Evolutionary conservation across 108 stramenopile species (phyloP), one percentile per base, ranked within the genome.

Genomic region (Discostella stelligeroides): DNA sequence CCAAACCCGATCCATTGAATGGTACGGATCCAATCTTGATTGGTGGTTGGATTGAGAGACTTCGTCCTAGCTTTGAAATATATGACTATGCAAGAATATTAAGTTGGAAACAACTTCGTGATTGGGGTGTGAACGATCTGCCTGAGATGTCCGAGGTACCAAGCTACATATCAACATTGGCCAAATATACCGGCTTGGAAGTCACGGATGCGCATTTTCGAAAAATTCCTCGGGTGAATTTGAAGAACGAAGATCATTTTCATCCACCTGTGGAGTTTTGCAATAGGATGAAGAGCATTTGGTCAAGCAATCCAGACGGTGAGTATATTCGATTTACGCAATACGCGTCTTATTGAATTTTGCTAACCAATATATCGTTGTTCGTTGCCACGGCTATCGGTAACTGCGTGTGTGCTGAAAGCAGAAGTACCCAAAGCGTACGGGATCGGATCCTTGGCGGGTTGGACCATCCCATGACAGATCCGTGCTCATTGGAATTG

Each of bases 21-120:
- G 70, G 34, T 1, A 59, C 51, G 15, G 60, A 79, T 34, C 30
- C 70, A 14, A 20, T 40, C 1, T 72, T 67, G 17, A 48, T 79
- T 21, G 78, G 78, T 5, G 78, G 70, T 7, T 79, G 78, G 78
- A 41, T 79, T 10, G 78, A 79, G 51, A 57, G 78, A 13, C 48
- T 79, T 2, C 23, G 70, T 15, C 78, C 78, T 7, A 72, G 70
- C 51, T 79, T 79, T 56, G 78, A 79, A 34, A 39, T 79, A 9
- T 79, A 79, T 43, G 78, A 79, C 48, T 79, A 79, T 72, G 78
- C 78, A 14, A 55, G 69, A 29, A 49, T 79, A 47, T 46, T 79
- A 27, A 79, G 78, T 46, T 60, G 63, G 70, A 60, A 55, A 23
- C 78, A 72, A 25, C 47, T 79, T 30, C 25, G 46, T 15, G 53